Percentiles rank a stretch among this genome's conserved stretches.
phyloP scores from a whole-genome alignment of 1,284 basidiomycete genomes.

The Blastosporella zonata region DNA sequence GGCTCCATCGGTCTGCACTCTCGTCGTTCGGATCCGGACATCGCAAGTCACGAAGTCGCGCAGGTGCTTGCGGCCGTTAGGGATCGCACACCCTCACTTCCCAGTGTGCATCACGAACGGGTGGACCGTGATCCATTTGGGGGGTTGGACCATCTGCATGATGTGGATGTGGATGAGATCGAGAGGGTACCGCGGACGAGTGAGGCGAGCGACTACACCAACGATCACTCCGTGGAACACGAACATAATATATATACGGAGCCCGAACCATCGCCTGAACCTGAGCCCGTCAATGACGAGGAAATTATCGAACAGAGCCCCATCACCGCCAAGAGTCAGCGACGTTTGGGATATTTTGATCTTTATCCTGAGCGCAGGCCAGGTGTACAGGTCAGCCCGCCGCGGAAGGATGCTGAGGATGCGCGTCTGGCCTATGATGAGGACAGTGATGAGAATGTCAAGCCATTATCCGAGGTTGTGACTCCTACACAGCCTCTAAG shows the following conservation, averaged over 20 bases:
- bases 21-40: slow-evolving; percentile 57
- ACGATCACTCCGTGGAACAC: slow-evolving; percentile 5
- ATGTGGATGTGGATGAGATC: slow-evolving; percentile 41
- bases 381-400: slow-evolving; percentile 17
- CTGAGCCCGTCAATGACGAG: slow-evolving; percentile 29
- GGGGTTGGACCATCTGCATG: slow-evolving; percentile 31
- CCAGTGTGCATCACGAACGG: slow-evolving; percentile 37
- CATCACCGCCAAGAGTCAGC: slow-evolving; percentile 30
- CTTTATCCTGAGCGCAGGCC: slow-evolving; percentile 50
- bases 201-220: slow-evolving; percentile 19
- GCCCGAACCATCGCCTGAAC: slow-evolving; percentile 11
- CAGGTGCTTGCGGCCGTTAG: slow-evolving; percentile 66
- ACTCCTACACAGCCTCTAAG: slow-evolving; percentile 19
- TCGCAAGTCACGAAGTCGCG: slow-evolving; percentile 69
- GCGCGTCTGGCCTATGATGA: slow-evolving; percentile 28
- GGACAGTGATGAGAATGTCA: slow-evolving; percentile 33
- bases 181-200: slow-evolving; percentile 37
- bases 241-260: neutral
- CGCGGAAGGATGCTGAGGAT: slow-evolving; percentile 29
- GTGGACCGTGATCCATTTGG: slow-evolving; percentile 32
- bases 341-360: slow-evolving; percentile 67
- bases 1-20: slow-evolving; percentile 32
- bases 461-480: slow-evolving; percentile 6
- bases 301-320: slow-evolving; percentile 25
- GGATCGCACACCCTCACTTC: slow-evolving; percentile 48